phyloP scores from a whole-genome alignment of 179 eudicot species.

The Beta macrorhiza region DNA sequence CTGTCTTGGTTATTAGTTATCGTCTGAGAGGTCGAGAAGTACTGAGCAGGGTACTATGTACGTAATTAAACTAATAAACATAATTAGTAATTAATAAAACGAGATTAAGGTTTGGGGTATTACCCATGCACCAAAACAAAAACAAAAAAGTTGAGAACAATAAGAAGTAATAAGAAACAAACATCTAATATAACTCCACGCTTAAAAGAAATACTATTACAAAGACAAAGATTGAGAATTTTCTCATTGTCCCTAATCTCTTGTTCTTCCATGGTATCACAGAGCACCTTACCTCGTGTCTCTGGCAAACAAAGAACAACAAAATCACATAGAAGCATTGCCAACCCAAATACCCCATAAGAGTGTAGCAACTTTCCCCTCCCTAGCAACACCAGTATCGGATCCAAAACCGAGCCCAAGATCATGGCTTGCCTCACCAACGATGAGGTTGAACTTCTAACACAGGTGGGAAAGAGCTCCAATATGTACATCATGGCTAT shows the following conservation, averaged over 20 bases:
- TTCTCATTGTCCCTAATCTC: constrained; percentile 5
- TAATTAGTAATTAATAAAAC: too few relatives aligned
- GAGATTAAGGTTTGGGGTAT: too few relatives aligned
- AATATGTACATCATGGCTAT: constrained; percentile 23
- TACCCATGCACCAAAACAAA: too few relatives aligned
- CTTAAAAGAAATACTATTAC: too few relatives aligned
- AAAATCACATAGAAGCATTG: constrained; percentile 24
- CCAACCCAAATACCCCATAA: constrained; percentile 20
- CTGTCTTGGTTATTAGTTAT: too few relatives aligned
- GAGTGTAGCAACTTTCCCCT: constrained; percentile 4
- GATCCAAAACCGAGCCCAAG: constrained; percentile 26
- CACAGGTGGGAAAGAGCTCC: constrained; percentile 34
- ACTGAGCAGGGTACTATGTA: too few relatives aligned
- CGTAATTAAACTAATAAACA: too few relatives aligned
- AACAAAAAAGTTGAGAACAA: too few relatives aligned
- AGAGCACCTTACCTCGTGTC: constrained; percentile 16
- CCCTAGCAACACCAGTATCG: constrained; percentile 21
- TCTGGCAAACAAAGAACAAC: constrained; percentile 26
- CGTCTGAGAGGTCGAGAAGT: too few relatives aligned
- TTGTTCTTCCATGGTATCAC: constrained; percentile 23
- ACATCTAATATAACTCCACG: too few relatives aligned
- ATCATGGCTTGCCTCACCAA: constrained; percentile 29
- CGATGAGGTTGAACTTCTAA: constrained; percentile 23
- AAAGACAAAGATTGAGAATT: too few relatives aligned
- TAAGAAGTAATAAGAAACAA: too few relatives aligned